Conservation (phyloP, 2,329 filamentous ascomycete species). For the Septoria petroselini region DNA sequence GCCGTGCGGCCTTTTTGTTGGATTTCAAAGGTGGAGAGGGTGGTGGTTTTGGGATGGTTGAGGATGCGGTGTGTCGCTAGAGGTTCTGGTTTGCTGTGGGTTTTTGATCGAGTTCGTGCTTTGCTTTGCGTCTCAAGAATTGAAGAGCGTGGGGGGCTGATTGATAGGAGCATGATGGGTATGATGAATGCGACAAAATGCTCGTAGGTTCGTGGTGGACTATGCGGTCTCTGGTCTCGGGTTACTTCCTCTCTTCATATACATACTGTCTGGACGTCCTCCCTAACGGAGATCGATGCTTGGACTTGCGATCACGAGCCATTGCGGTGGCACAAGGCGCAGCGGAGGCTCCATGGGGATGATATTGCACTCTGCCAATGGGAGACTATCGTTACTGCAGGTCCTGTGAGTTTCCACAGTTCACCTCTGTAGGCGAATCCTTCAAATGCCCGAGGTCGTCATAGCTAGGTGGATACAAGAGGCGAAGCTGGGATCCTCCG, state of each 20-base stretch:
- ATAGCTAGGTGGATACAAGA: neutral
- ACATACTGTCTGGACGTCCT: neutral
- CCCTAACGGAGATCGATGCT: neutral
- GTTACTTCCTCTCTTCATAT: neutral
- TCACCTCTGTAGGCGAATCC: constrained; percentile 5
- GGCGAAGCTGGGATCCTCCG: neutral
- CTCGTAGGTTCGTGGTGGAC: neutral
- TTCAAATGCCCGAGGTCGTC: constrained; percentile 7
- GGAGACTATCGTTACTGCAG: no score
- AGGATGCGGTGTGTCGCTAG: constrained; percentile 10
- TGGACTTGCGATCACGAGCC: neutral
- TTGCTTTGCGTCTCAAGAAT: neutral
- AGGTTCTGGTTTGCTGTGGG: neutral
- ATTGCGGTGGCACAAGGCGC: neutral
- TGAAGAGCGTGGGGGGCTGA: neutral
- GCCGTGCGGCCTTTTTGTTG: constrained; percentile 9
- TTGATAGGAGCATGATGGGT: neutral
- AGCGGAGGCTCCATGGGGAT: constrained; percentile 1
- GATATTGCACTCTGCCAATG: constrained; percentile 1
- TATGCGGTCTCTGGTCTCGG: no score
- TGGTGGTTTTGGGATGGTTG: neutral
- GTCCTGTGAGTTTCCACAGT: neutral
- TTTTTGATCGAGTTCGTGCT: neutral
- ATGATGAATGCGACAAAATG: neutral
- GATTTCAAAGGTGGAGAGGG: neutral